Percentiles rank a stretch among this genome's conserved stretches.
phyloP scores from a whole-genome alignment of 306 rosid genomes.

The Quercus berberidifolia region DNA sequence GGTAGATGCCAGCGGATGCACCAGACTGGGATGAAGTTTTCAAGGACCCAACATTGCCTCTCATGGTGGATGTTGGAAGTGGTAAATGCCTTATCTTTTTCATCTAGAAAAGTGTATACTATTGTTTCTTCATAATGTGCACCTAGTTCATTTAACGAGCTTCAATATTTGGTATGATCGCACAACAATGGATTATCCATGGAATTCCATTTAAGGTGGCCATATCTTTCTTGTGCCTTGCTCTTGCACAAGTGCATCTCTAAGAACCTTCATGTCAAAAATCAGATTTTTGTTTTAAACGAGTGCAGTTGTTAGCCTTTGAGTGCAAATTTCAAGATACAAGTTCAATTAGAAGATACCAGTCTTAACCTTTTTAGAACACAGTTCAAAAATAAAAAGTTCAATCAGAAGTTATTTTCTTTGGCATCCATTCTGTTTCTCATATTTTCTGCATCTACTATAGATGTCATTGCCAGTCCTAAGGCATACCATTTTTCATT shows the following conservation, averaged over 20 bases:
- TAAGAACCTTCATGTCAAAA: not conserved
- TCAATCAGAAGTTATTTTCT: not conserved
- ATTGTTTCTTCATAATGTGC: too few relatives aligned
- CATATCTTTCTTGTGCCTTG: too few relatives aligned
- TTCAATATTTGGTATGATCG: not conserved
- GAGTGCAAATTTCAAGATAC: not conserved
- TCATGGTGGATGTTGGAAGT: constrained; percentile 90
- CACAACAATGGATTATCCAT: too few relatives aligned
- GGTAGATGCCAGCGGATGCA: constrained; percentile 60
- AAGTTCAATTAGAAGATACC: not conserved
- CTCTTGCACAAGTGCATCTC: too few relatives aligned
- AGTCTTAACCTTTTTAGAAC: too few relatives aligned
- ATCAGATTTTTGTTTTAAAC: not conserved
- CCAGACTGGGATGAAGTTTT: constrained; percentile 82
- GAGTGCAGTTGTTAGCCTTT: not conserved
- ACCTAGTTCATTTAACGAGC: not conserved
- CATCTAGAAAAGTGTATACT: not conserved
- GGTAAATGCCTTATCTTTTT: constrained; percentile 41
- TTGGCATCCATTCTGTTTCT: not conserved
- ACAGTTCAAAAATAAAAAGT: not conserved
- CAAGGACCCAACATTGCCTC: constrained; percentile 82
- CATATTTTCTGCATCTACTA: too few relatives aligned
- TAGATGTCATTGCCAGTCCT: not conserved
- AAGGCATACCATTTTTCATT: not conserved
- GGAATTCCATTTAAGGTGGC: too few relatives aligned